phyloP scores from a whole-genome alignment of 2,329 filamentous ascomycete genomes.

The Pseudonectria foliicola region DNA sequence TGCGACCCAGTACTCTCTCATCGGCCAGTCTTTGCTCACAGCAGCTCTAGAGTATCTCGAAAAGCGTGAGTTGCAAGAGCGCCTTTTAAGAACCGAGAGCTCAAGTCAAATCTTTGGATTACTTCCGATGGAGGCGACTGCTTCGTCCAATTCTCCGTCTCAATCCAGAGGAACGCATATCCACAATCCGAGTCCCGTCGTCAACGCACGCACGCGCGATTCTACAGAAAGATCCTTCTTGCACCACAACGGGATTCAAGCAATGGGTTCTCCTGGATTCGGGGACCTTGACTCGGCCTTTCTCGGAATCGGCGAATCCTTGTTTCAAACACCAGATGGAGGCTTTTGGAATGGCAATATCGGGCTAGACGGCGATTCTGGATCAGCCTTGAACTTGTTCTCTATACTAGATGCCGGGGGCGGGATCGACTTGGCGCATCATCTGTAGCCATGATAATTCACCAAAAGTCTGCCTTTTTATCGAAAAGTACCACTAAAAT shows the following conservation, averaged over 20 bases:
- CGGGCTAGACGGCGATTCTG: slow-evolving; percentile 35
- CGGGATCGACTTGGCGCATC: slow-evolving; percentile 43
- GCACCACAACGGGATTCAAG: slow-evolving; percentile 21
- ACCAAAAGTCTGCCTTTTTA: no score
- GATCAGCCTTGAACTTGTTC: slow-evolving; percentile 42
- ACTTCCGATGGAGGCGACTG: slow-evolving; percentile 25
- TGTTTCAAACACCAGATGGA: slow-evolving; percentile 36
- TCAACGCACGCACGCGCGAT: slow-evolving; percentile 11
- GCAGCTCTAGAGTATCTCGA: slow-evolving; percentile 42
- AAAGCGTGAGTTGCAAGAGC: slow-evolving; percentile 39
- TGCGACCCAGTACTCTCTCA: slow-evolving; percentile 45
- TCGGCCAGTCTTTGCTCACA: slow-evolving; percentile 42
- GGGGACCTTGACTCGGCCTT: slow-evolving; percentile 32
- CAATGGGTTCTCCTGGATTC: slow-evolving; percentile 24
- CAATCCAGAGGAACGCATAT: slow-evolving; percentile 7
- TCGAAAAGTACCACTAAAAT: no score
- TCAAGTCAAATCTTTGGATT: slow-evolving; percentile 47
- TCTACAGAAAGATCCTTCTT: slow-evolving; percentile 21
- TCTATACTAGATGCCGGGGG: slow-evolving; percentile 44
- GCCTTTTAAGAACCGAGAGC: slow-evolving; percentile 40
- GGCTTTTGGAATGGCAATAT: slow-evolving; percentile 31
- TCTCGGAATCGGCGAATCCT: slow-evolving; percentile 29
- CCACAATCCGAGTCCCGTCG: slow-evolving; percentile 9
- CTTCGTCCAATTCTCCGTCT: slow-evolving; percentile 6
- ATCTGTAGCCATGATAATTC: slow-evolving; percentile 17